These are phyloP conservation scores for Saccharomycopsis javanensis DNA, from an alignment of 805 yeast genomes.

Conservation along the genomic window DNA sequence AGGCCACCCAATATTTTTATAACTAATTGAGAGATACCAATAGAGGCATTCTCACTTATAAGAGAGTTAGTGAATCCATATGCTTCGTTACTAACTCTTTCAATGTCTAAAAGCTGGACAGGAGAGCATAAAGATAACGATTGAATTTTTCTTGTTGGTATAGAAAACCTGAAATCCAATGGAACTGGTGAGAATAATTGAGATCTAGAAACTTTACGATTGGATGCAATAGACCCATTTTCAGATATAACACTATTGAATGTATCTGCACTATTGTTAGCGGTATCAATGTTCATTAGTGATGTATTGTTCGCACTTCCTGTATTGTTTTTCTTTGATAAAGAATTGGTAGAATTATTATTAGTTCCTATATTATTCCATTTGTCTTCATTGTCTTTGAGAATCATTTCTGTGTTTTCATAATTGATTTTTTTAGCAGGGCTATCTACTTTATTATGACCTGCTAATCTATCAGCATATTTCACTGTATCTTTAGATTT, in stretches of 20 bases:
- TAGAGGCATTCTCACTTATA: conserved; percentile 57
- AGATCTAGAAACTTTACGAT: conserved; percentile 1
- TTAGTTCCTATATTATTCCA: conserved; percentile 37
- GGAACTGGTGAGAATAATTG: conserved; percentile 14
- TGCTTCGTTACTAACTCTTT: conserved; percentile 45
- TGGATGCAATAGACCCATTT: background rate
- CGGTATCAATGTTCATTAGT: background rate
- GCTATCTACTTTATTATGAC: conserved; percentile 50
- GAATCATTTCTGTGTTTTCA: conserved; percentile 67
- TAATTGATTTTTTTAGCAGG: conserved; percentile 38
- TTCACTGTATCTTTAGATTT: conserved; percentile 51
- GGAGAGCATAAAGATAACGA: conserved; percentile 58
- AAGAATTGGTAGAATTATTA: conserved; percentile 6
- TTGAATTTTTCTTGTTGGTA: conserved; percentile 18
- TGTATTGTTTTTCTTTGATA: conserved; percentile 2
- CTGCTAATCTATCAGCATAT: conserved; percentile 57
- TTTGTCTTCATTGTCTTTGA: conserved; percentile 38
- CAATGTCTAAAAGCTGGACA: conserved; percentile 69
- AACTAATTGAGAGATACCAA: conserved; percentile 52
- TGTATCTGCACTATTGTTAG: conserved; percentile 1
- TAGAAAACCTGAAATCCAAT: conserved; percentile 12
- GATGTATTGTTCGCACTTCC: background rate
- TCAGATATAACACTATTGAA: background rate
- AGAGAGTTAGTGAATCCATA: conserved; percentile 38
- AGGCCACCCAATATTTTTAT: conserved; percentile 60